Evolutionary conservation across 2,329 filamentous ascomycete species (phyloP).

Genomic region (Botryotinia narcissicola): DNA sequence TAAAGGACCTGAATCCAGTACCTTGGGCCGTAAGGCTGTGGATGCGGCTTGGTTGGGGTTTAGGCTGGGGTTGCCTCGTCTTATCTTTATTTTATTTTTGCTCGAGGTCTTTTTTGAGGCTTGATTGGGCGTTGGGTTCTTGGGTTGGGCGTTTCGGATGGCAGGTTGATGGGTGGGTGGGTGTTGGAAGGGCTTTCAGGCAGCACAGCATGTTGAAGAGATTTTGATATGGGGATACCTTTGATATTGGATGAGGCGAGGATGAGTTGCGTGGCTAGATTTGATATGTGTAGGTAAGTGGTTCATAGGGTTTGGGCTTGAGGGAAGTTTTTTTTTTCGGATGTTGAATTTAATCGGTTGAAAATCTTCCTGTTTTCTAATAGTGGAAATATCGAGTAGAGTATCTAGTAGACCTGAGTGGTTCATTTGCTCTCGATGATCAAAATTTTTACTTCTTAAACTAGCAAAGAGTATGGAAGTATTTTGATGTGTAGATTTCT

Average conservation of each 20-base stretch:
- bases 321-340: too few species aligned
- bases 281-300: neutral
- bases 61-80: neutral
- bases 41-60: neutral
- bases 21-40: constrained; percentile 1
- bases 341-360: neutral
- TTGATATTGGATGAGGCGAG: too few species aligned
- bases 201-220: neutral
- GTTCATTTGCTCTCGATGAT: neutral
- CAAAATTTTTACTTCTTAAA: neutral
- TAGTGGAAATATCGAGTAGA: neutral
- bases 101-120: neutral
- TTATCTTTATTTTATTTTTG: neutral
- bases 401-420: neutral
- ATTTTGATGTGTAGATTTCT: neutral
- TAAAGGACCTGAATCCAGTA: neutral
- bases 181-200: neutral
- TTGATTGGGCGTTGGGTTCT: neutral
- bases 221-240: neutral
- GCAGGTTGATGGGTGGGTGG: too few species aligned
- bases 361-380: neutral
- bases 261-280: neutral
- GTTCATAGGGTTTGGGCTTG: neutral
- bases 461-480: neutral
- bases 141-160: neutral